A percentile compares a stretch with the other conserved stretches of the same genome.
These are phyloP conservation scores for Sporopachydermia quercuum DNA, from an alignment of 805 yeast genomes.

Conservation along the genomic window DNA sequence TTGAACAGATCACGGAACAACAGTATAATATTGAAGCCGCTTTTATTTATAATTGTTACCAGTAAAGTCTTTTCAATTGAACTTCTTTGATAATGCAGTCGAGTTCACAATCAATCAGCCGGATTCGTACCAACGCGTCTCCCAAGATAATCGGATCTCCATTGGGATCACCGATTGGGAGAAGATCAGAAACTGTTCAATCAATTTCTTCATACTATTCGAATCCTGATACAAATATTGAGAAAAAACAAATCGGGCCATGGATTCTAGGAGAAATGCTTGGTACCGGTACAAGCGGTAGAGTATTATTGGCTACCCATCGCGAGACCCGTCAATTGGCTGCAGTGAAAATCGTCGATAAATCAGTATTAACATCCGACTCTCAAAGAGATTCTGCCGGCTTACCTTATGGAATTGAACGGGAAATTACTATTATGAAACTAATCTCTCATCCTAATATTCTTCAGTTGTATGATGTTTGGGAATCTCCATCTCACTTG, in stretches of 20 bases:
- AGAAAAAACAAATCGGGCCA: slow-evolving; percentile 25
- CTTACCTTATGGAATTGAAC: slow-evolving; percentile 87
- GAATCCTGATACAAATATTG: background rate
- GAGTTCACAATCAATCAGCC: too few species aligned
- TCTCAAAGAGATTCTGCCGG: slow-evolving; percentile 34
- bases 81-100: too few species aligned
- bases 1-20: too few species aligned
- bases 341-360: slow-evolving; percentile 31
- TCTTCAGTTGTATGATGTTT: slow-evolving; percentile 86
- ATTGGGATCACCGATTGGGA: background rate
- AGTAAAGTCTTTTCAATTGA: too few species aligned
- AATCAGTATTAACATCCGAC: slow-evolving; percentile 27
- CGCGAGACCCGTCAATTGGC: slow-evolving; percentile 29
- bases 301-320: slow-evolving; percentile 29
- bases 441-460: slow-evolving; percentile 87
- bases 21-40: too few species aligned
- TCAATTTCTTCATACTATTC: background rate
- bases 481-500: slow-evolving; percentile 91
- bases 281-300: slow-evolving; percentile 32
- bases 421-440: slow-evolving; percentile 96
- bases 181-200: background rate
- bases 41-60: too few species aligned
- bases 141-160: too few species aligned
- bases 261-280: slow-evolving; percentile 30
- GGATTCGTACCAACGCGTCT: background rate